These are phyloP conservation scores for Anthracocystis panici-leucophaei DNA, from an alignment of 1,284 basidiomycete genomes.

Conservation along the genomic window DNA sequence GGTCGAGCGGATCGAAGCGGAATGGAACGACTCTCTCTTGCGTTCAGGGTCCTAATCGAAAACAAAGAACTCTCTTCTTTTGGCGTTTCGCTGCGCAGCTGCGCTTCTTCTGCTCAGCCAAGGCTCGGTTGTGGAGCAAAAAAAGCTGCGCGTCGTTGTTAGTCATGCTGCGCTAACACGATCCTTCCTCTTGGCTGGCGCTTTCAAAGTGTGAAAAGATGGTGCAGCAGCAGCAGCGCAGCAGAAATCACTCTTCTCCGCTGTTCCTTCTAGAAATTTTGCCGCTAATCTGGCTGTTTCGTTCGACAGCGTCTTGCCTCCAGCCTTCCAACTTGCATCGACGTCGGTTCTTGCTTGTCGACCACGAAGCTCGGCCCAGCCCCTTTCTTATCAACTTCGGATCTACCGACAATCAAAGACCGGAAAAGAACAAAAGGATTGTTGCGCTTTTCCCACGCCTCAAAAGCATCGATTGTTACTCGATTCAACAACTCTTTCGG, in stretches of 20 bases:
- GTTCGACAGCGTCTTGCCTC: background rate
- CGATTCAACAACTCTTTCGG: background rate
- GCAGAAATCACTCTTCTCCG: background rate
- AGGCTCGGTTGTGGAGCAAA: background rate
- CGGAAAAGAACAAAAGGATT: background rate
- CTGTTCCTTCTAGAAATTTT: conserved; percentile 3
- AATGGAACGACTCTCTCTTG: background rate
- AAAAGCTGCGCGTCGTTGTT: background rate
- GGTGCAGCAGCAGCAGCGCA: conserved; percentile 3
- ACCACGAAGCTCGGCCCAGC: background rate
- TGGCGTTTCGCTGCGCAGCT: conserved; percentile 2
- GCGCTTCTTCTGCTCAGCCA: background rate
- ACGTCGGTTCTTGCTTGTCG: conserved; percentile 2
- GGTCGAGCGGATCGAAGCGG: conserved; percentile 2
- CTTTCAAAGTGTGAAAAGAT: background rate
- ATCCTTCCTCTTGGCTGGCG: no score
- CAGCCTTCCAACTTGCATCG: background rate
- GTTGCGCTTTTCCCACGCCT: background rate
- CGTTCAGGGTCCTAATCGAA: conserved; percentile 1
- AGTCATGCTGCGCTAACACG: no score
- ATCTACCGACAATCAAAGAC: background rate
- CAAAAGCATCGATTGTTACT: background rate
- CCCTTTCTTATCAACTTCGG: background rate
- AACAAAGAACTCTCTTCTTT: background rate
- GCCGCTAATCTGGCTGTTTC: background rate